These are phyloP conservation scores for Fraxinus quadrangulata DNA, from an alignment of 257 asterid genomes.

Conservation along the genomic window DNA sequence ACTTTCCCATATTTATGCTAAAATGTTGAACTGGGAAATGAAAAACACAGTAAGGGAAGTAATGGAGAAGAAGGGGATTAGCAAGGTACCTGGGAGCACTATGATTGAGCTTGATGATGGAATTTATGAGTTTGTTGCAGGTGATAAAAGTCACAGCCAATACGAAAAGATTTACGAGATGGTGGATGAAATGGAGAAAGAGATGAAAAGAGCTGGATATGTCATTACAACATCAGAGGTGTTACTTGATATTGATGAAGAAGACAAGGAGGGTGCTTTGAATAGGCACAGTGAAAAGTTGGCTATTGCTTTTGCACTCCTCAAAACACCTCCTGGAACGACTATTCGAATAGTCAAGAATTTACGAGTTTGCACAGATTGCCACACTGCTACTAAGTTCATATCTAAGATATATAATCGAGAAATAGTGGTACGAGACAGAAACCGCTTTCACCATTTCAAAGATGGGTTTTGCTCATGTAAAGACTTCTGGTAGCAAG, in stretches of 20 bases:
- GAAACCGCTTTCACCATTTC: conserved; percentile 59
- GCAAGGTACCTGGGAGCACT: conserved; percentile 76
- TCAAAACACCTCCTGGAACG: conserved; percentile 48
- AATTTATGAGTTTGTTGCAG: conserved; percentile 56
- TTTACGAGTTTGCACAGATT: conserved; percentile 57
- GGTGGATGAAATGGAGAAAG: conserved; percentile 63
- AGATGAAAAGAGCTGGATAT: conserved; percentile 46
- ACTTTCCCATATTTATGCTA: conserved; percentile 66
- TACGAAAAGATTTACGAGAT: conserved; percentile 42
- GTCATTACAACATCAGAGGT: conserved; percentile 45
- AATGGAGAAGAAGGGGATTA: conserved; percentile 70
- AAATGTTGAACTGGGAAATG: conserved; percentile 63
- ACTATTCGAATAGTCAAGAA: conserved; percentile 50
- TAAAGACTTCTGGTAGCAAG: conserved; percentile 51
- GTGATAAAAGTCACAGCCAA: conserved; percentile 49
- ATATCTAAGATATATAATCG: conserved; percentile 50
- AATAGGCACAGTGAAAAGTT: conserved; percentile 58
- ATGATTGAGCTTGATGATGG: conserved; percentile 61
- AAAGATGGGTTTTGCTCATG: conserved; percentile 56
- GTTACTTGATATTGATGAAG: conserved; percentile 59
- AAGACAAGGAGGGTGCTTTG: conserved; percentile 62
- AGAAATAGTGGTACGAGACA: conserved; percentile 55
- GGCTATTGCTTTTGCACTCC: conserved; percentile 65
- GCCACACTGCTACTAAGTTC: conserved; percentile 59
- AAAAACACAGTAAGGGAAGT: conserved; percentile 56